Evolutionary conservation across 2,329 filamentous ascomycete genomes (phyloP), one percentile per base, ranked within the genome.

Genomic region (Phialophora verrucosa): DNA sequence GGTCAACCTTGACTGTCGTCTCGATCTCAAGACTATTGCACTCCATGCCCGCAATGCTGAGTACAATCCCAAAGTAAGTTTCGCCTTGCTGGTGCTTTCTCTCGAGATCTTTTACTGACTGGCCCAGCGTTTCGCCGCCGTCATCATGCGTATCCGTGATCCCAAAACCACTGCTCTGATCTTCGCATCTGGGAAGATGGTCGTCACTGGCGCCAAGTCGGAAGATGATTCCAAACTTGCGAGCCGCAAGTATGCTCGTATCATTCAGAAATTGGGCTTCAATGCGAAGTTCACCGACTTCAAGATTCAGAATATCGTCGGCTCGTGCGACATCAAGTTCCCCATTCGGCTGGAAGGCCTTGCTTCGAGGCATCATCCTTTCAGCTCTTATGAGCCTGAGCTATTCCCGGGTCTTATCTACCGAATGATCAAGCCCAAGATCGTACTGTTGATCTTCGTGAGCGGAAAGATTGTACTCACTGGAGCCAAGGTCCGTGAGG

Each of bases 391-490:
- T 81, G 95, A 99, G 81, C 95, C 95, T 73, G 95, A 99, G 78
- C 81, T 99, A 79, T 99, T 98, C 87, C 95, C 95, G 76, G 95
- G 95, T 88, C 89, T 99, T 60, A 99, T 99, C 82, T 99, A 99
- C 83, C 93, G 95, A 79, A 99, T 99, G 95, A 97, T 98, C 85
- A 98, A 98, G 85, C 95, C 95, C 23, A 98, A 98, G 88, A 97
- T 98, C 73, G 94, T 98, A 62, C 88, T 98, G 29, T 84, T 98
- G 77, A 97, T 99, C 80, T 98, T 98, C 83, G 94, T 98, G 75
- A 95, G 91, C 76, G 95, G 94, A 76, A 98, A 98, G 87, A 98
- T 98, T 69, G 95, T 98, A 75, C 86, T 98, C 77, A 98, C 95
- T 50, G 95, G 95, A 76, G 95, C 95, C 73, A 98, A 99, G 79